phyloP scores from a whole-genome alignment of 129 eudicot species.

The Oenanthe sinensis region DNA sequence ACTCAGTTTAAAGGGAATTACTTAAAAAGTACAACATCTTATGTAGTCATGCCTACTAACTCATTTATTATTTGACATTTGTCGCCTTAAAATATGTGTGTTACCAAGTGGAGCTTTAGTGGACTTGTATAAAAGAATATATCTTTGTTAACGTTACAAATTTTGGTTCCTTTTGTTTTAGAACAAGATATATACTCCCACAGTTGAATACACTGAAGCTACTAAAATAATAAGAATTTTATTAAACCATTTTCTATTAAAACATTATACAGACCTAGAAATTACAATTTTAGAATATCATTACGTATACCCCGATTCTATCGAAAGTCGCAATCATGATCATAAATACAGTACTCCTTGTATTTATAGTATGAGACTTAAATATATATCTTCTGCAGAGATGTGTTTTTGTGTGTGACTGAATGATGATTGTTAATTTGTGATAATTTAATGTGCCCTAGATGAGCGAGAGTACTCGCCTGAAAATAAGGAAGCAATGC shows the following conservation, averaged over 20 bases:
- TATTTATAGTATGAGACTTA: background rate
- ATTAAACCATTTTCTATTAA: background rate
- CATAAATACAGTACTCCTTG: background rate
- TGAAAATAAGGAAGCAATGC: slow-evolving; percentile 95
- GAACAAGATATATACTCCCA: background rate
- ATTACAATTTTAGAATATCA: background rate
- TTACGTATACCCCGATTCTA: background rate
- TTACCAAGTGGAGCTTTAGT: background rate
- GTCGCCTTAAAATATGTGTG: background rate
- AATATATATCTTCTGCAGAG: background rate
- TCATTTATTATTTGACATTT: background rate
- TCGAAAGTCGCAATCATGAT: background rate
- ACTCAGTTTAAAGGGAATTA: background rate
- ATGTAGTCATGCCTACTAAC: background rate
- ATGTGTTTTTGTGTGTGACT: background rate
- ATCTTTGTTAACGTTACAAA: background rate
- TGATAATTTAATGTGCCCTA: background rate
- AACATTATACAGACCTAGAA: background rate
- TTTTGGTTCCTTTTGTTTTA: background rate
- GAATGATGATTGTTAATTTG: background rate
- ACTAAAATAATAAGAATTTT: background rate
- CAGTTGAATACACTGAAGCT: background rate
- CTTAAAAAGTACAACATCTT: background rate
- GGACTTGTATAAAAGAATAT: background rate
- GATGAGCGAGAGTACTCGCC: slow-evolving; percentile 30